A percentile compares a stretch with the other conserved stretches of the same genome.
phyloP scores from a whole-genome alignment of 495 filamentous ascomycete species.

The Aspergillus mulundensis region DNA sequence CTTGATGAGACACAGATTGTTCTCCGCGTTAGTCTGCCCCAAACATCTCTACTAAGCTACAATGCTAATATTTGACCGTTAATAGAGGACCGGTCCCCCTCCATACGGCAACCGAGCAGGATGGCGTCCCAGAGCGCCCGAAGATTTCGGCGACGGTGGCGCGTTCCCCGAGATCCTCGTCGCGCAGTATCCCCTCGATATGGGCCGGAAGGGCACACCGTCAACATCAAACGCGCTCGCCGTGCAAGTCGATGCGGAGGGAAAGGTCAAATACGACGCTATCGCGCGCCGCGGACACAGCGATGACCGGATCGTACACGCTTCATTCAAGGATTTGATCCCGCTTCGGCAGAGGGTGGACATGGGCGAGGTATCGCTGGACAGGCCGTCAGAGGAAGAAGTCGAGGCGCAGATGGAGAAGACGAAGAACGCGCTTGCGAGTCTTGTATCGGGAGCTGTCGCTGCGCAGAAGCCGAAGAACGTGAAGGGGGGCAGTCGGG shows the following conservation, averaged over 20 bases:
- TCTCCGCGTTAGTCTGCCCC: conserved; percentile 56
- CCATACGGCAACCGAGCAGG: conserved; percentile 77
- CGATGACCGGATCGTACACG: conserved; percentile 80
- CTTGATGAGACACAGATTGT: conserved; percentile 86
- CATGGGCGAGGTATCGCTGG: conserved; percentile 87
- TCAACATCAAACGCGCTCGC: conserved; percentile 81
- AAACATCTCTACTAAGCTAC: neutral
- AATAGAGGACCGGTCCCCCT: conserved; percentile 75
- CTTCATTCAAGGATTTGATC: conserved; percentile 95
- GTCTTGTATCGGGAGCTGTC: conserved; percentile 78
- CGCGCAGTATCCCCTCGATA: conserved; percentile 91
- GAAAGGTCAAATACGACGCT: conserved; percentile 93
- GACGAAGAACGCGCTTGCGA: conserved; percentile 79
- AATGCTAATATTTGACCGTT: neutral
- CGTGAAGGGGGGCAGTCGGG: conserved; percentile 68
- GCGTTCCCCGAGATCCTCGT: conserved; percentile 93
- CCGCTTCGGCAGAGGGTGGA: conserved; percentile 90
- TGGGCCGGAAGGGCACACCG: conserved; percentile 73
- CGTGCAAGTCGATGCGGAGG: conserved; percentile 83
- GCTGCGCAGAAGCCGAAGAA: conserved; percentile 95
- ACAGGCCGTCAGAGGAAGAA: conserved; percentile 79
- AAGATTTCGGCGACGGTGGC: conserved; percentile 95
- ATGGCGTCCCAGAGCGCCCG: conserved; percentile 80
- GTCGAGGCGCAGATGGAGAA: conserved; percentile 77
- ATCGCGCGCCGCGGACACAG: conserved; percentile 88